phyloP scores from a whole-genome alignment of 2,329 filamentous ascomycete genomes.

The Colletotrichum cereale region DNA sequence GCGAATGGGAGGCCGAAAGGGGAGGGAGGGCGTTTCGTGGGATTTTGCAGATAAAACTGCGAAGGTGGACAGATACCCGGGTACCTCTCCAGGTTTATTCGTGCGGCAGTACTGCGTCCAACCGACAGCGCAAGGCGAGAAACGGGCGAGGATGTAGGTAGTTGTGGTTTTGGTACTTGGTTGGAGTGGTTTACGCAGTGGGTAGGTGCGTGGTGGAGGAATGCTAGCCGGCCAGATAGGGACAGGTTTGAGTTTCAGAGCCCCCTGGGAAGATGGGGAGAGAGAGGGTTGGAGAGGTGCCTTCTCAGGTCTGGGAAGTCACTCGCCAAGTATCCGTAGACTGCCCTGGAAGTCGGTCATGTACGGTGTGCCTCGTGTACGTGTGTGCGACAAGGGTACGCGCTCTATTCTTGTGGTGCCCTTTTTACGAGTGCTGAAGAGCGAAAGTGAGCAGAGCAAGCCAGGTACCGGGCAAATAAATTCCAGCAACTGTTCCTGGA shows the following conservation, averaged over 20 bases:
- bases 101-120: background rate
- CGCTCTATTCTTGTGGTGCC: background rate
- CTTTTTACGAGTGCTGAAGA: background rate
- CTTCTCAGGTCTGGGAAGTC: slow-evolving; percentile 20
- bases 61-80: slow-evolving; percentile 17
- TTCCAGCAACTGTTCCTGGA: background rate
- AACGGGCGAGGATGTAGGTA: background rate
- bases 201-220: slow-evolving; percentile 23
- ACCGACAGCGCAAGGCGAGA: background rate
- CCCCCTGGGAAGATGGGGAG: too few relatives aligned
- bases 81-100: slow-evolving; percentile 16
- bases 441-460: background rate
- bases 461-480: background rate
- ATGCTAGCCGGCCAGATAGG: slow-evolving; percentile 37
- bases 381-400: background rate
- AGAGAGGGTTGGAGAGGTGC: slow-evolving; percentile 16
- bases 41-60: slow-evolving; percentile 37
- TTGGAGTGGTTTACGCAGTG: slow-evolving; percentile 20
- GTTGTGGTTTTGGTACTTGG: slow-evolving; percentile 10
- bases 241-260: slow-evolving; percentile 40
- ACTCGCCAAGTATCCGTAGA: background rate
- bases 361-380: background rate
- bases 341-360: background rate
- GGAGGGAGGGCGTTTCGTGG: slow-evolving; percentile 38
- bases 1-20: slow-evolving; percentile 29